A percentile compares a stretch with the other conserved stretches of the same genome.
phyloP scores from a whole-genome alignment of 768 basidiomycete genomes.

The Chalciporus piperatus region DNA sequence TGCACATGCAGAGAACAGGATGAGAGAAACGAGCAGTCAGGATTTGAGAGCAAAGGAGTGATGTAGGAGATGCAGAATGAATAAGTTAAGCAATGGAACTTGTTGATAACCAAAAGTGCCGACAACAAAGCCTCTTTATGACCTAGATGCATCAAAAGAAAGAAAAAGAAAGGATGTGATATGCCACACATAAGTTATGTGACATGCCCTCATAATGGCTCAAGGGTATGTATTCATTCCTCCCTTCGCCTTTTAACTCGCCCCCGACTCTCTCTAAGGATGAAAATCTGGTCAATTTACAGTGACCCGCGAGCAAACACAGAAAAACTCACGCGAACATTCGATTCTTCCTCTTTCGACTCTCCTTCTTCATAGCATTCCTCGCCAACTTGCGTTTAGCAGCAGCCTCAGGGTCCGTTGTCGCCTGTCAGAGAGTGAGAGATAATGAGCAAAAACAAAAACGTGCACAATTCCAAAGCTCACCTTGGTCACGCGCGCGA shows the following conservation, averaged over 20 bases:
- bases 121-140: too few species aligned
- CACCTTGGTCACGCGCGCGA: slow-evolving; percentile 51
- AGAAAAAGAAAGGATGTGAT: too few species aligned
- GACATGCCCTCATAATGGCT: too few species aligned
- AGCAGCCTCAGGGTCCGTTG: slow-evolving; percentile 71
- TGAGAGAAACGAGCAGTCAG: too few species aligned
- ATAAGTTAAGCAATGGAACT: too few species aligned
- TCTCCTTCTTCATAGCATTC: slow-evolving; percentile 79
- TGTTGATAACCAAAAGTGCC: too few species aligned
- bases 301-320: background rate
- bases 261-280: slow-evolving; percentile 46
- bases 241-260: slow-evolving; percentile 46
- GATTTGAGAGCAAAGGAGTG: too few species aligned
- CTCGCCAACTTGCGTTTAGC: slow-evolving; percentile 72
- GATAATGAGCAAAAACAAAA: background rate
- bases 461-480: slow-evolving; percentile 4
- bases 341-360: slow-evolving; percentile 72
- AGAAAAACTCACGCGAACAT: slow-evolving; percentile 53
- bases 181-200: too few species aligned
- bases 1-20: too few species aligned
- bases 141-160: too few species aligned
- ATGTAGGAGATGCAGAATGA: too few species aligned
- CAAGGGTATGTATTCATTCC: slow-evolving; percentile 4
- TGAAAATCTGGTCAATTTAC: background rate
- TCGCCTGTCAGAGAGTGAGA: slow-evolving; percentile 41